phyloP scores from a whole-genome alignment of 257 asterid species.

The Solanum chilense region DNA sequence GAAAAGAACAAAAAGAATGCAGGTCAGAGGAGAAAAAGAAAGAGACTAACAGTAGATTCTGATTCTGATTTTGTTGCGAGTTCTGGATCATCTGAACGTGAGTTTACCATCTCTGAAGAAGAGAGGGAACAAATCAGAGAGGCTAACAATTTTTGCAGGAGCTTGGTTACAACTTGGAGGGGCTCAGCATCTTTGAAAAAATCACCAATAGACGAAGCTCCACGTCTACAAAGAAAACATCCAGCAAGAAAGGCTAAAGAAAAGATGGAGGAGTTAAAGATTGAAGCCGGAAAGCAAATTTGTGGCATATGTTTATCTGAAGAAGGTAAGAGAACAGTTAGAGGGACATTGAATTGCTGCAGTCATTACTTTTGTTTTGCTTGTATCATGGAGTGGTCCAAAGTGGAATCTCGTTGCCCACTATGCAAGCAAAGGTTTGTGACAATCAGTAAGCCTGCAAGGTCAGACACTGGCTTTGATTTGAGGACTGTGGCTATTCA shows the following conservation, averaged over 20 bases:
- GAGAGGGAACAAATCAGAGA: slow-evolving; percentile 86
- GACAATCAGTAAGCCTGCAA: slow-evolving; percentile 53
- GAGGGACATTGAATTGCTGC: slow-evolving; percentile 74
- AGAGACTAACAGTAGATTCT: slow-evolving; percentile 29
- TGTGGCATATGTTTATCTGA: slow-evolving; percentile 90
- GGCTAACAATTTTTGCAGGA: slow-evolving; percentile 43
- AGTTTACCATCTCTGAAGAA: slow-evolving; percentile 78
- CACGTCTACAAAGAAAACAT: slow-evolving; percentile 26
- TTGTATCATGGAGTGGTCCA: slow-evolving; percentile 96
- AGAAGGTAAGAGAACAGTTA: slow-evolving; percentile 64
- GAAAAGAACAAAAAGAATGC: slow-evolving; percentile 25
- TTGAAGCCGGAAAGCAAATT: slow-evolving; percentile 61
- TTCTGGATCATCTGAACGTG: slow-evolving; percentile 56
- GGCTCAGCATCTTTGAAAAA: slow-evolving; percentile 24
- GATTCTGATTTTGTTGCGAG: slow-evolving; percentile 60
- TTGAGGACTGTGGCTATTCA: slow-evolving; percentile 40
- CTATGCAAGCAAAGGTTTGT: slow-evolving; percentile 82
- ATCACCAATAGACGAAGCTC: slow-evolving; percentile 18
- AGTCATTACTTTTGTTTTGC: slow-evolving; percentile 86
- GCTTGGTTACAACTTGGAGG: slow-evolving; percentile 29
- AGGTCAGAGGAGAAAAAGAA: slow-evolving; percentile 26
- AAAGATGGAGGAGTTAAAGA: slow-evolving; percentile 42
- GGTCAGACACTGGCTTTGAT: slow-evolving; percentile 37
- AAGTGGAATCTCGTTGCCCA: slow-evolving; percentile 94
- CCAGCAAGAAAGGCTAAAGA: slow-evolving; percentile 56